A percentile compares a stretch with the other conserved stretches of the same genome.
Evolutionary conservation across 164 flowering plant genomes (phyloP).

Genomic region (Amborella trichopoda): DNA sequence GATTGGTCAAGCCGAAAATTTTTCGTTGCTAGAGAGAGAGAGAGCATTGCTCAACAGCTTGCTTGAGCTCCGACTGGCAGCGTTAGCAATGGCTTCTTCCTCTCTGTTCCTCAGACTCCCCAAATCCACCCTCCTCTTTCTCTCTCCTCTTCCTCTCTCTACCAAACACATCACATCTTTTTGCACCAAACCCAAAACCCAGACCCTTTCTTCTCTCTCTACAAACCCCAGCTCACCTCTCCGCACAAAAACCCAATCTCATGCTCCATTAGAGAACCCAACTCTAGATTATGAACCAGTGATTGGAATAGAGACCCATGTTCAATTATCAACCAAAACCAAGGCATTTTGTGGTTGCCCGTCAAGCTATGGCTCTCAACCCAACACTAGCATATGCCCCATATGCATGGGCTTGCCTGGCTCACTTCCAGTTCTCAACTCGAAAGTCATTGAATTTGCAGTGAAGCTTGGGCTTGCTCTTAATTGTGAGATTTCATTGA

Average conservation of each 20-base stretch:
- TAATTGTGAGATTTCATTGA: constrained; percentile 55
- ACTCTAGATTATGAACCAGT: constrained; percentile 58
- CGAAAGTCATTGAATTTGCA: constrained; percentile 75
- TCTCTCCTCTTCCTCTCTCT: too few relatives aligned
- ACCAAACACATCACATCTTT: too few relatives aligned
- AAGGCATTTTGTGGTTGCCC: constrained; percentile 87
- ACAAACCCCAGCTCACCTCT: constrained; percentile 4
- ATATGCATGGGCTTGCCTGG: constrained; percentile 95
- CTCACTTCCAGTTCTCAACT: constrained; percentile 77
- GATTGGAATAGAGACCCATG: constrained; percentile 94
- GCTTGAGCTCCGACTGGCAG: too few relatives aligned
- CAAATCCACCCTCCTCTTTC: background rate
- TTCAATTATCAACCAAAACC: constrained; percentile 68
- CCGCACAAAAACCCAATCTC: constrained; percentile 9
- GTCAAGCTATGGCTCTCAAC: constrained; percentile 66
- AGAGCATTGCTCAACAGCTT: too few relatives aligned
- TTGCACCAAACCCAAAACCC: background rate
- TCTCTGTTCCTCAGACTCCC: background rate
- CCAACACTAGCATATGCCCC: constrained; percentile 76
- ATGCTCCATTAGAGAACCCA: constrained; percentile 27
- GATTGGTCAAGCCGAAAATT: too few relatives aligned
- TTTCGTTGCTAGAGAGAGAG: too few relatives aligned
- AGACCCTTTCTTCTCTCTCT: background rate
- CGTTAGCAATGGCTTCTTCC: too few relatives aligned
- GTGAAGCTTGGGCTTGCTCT: constrained; percentile 79